phyloP scores from a whole-genome alignment of 345 rosid genomes.

The Clarkia xantiana region DNA sequence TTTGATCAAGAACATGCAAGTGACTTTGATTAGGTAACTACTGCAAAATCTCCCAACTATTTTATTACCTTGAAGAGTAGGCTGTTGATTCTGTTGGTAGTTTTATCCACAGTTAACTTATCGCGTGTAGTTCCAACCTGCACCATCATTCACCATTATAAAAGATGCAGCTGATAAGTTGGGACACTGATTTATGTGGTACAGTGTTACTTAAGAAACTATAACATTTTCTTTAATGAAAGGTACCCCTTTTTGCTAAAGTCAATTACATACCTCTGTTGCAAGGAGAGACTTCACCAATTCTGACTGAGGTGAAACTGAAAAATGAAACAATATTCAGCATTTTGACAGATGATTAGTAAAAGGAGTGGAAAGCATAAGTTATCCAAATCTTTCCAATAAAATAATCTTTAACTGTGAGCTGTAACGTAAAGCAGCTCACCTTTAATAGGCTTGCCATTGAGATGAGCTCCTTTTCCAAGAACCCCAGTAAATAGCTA shows the following conservation, averaged over 20 bases:
- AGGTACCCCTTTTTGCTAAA: too few species aligned
- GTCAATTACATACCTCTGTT: constrained; percentile 43
- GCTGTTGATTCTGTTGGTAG: constrained; percentile 68
- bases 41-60: background rate
- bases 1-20: background rate
- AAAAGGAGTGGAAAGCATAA: background rate
- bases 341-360: constrained; percentile 2
- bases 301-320: constrained; percentile 67
- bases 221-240: too few species aligned
- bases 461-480: constrained; percentile 75
- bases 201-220: too few species aligned
- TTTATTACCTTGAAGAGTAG: constrained; percentile 60
- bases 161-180: too few species aligned
- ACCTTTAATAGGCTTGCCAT: constrained; percentile 80
- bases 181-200: too few species aligned
- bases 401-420: background rate
- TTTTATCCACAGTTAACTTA: constrained; percentile 43
- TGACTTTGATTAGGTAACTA: background rate
- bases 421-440: constrained; percentile 3
- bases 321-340: constrained; percentile 10
- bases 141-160: too few species aligned
- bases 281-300: constrained; percentile 74
- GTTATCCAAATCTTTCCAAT: background rate
- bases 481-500: constrained; percentile 66
- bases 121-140: constrained; percentile 86